Evolutionary conservation across 2,329 filamentous ascomycete species (phyloP).

Genomic region (Magnaporthiopsis incrustans): DNA sequence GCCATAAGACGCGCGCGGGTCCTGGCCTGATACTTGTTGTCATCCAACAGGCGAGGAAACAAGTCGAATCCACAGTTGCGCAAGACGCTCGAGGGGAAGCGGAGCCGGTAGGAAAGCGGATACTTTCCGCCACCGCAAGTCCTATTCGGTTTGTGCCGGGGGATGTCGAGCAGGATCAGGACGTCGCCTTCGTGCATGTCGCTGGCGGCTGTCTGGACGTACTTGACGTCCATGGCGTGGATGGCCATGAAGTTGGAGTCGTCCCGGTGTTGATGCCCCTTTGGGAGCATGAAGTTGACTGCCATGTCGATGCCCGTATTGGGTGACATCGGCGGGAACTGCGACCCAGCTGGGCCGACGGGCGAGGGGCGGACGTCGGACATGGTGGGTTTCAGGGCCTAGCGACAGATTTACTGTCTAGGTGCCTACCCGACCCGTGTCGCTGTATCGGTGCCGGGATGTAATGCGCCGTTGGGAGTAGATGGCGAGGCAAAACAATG

Average conservation of each 20-base stretch:
- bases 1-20: background rate
- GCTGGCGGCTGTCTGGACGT: constrained; percentile 5
- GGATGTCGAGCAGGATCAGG: constrained; percentile 12
- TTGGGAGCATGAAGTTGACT: constrained; percentile 1
- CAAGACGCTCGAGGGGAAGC: constrained; percentile 11
- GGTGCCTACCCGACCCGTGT: too few relatives aligned
- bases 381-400: background rate
- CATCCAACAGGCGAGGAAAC: constrained; percentile 11
- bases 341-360: background rate
- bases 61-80: constrained; percentile 11
- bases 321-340: background rate
- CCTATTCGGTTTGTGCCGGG: constrained; percentile 5
- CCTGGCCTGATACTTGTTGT: constrained; percentile 10
- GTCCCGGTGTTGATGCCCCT: background rate
- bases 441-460: background rate
- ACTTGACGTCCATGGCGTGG: constrained; percentile 6
- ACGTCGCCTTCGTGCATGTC: constrained; percentile 13
- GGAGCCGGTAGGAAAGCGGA: constrained; percentile 11
- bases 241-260: background rate
- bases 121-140: constrained; percentile 11
- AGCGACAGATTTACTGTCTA: background rate
- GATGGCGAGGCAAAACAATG: too few relatives aligned
- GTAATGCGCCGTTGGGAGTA: too few relatives aligned
- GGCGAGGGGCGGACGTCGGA: background rate
- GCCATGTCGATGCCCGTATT: constrained; percentile 1